A percentile compares a stretch with the other conserved stretches of the same genome.
Conservation (phyloP, 768 basidiomycete genomes). For the Mycena rosella region DNA sequence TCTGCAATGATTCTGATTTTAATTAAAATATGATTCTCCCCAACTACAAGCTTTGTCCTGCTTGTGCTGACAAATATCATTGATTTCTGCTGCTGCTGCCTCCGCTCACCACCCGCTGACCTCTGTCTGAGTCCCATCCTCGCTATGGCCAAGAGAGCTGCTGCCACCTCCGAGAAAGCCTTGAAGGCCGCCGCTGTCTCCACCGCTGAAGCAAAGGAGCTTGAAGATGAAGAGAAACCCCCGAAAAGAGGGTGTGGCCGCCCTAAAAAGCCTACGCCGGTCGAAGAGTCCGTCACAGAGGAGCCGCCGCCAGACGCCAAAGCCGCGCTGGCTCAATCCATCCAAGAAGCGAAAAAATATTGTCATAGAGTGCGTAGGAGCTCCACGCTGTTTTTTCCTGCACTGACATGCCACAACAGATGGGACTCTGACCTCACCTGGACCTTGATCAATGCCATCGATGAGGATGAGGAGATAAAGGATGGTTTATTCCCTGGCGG, state of each 20-base stretch:
- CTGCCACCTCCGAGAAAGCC: background rate
- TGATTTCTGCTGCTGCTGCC: background rate
- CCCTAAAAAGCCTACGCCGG: background rate
- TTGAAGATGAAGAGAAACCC: background rate
- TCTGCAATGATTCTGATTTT: background rate
- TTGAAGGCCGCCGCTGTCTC: background rate
- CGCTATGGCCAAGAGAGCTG: slow-evolving; percentile 8
- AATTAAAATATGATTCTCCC: background rate
- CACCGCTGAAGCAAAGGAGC: background rate
- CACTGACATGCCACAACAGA: background rate
- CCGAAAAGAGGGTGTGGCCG: background rate
- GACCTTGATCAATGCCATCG: slow-evolving; percentile 7
- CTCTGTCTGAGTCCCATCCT: background rate
- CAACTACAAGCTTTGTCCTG: background rate
- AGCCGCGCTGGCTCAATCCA: background rate
- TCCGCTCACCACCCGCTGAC: background rate
- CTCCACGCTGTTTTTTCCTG: background rate
- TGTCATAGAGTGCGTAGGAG: slow-evolving; percentile 5
- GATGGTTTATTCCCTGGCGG: slow-evolving; percentile 9
- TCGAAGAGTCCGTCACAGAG: background rate
- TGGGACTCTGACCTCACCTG: background rate
- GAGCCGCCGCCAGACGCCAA: too few relatives aligned
- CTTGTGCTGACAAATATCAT: background rate
- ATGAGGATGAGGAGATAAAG: background rate
- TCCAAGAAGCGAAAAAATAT: background rate